phyloP scores from a whole-genome alignment of 805 yeast species.

The Candida quercuum region DNA sequence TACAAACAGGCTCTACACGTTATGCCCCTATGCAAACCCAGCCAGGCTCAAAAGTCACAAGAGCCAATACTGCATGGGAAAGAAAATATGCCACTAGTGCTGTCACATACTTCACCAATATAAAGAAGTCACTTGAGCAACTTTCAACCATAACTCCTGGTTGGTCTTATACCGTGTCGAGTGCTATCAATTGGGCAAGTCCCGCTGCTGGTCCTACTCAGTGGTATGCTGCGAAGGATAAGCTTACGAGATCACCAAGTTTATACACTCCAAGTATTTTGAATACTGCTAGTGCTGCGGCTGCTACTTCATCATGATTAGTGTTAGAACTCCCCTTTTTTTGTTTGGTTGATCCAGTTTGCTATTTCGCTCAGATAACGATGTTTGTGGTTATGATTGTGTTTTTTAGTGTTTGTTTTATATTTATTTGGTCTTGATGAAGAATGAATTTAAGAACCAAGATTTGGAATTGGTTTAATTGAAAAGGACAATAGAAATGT shows the following conservation, averaged over 20 bases:
- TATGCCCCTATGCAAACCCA: slow-evolving; percentile 93
- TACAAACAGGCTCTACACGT: slow-evolving; percentile 73
- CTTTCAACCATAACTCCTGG: slow-evolving; percentile 78
- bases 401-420: no score
- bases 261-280: not conserved
- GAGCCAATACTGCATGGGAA: slow-evolving; percentile 48
- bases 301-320: slow-evolving; percentile 1
- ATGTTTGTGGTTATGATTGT: no score
- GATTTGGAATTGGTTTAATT: no score
- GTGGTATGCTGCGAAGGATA: slow-evolving; percentile 58
- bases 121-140: slow-evolving; percentile 26
- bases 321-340: no score
- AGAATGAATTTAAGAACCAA: no score
- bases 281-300: not conserved
- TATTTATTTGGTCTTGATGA: no score
- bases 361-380: no score
- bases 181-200: slow-evolving; percentile 63
- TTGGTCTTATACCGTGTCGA: slow-evolving; percentile 67
- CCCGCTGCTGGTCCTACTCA: slow-evolving; percentile 65
- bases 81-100: slow-evolving; percentile 64
- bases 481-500: no score
- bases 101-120: slow-evolving; percentile 52
- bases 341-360: no score
- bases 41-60: slow-evolving; percentile 70
- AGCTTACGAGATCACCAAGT: slow-evolving; percentile 18